Evolutionary conservation across 1,139 yeast genomes (phyloP), one percentile per base, ranked within the genome.

Genomic region (Nadsonia starkeyi-henricii): DNA sequence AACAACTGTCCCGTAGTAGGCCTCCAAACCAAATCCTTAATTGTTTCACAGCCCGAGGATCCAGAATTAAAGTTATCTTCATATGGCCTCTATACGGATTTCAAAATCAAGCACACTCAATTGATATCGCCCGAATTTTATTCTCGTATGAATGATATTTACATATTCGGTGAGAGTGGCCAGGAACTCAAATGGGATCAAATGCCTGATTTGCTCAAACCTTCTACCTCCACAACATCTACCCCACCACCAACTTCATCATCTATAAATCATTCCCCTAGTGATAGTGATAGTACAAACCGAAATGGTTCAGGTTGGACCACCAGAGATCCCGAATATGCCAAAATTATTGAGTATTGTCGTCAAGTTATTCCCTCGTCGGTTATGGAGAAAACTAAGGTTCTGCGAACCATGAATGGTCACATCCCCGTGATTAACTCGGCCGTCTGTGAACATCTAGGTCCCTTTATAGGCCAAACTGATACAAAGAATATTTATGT

Each of bases 1-100:
- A 94, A 94, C 1, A 88, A 83, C 57, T 88, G 96, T 62, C 97
- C 96, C 30, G 85, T 89, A 39, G 79, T 89, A 3, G 96, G 96
- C 2, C 71, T 88, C 53, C 73, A 96, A 55, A 97, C 97, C 1
- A 97, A 91, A 66, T 85, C 96, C 33, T 89, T 91, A 60, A 89
- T 96, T 2, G 77, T 91, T 47, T 78, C 85, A 46, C 96, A 97
- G 3, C 77, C 80, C 52, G 56, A 61, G 36, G 67, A 62, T 19
- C 94, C 89, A 20, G 77, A 33, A 5, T 13, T 15, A 12, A 12
- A 12, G 12, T 15, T 33, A 15, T 33, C 94, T 15, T 95, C 98
- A 2, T 88, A 81, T 64, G 98, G 97, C 2, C 80, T 91, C 44
- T 93, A 91, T 68, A 86, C 97, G 9, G 97, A 91, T 64, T 73